A percentile compares a stretch with the other conserved stretches of the same genome.
phyloP scores from a whole-genome alignment of 2,329 filamentous ascomycete species.

The Scedosporium dehoogii region DNA sequence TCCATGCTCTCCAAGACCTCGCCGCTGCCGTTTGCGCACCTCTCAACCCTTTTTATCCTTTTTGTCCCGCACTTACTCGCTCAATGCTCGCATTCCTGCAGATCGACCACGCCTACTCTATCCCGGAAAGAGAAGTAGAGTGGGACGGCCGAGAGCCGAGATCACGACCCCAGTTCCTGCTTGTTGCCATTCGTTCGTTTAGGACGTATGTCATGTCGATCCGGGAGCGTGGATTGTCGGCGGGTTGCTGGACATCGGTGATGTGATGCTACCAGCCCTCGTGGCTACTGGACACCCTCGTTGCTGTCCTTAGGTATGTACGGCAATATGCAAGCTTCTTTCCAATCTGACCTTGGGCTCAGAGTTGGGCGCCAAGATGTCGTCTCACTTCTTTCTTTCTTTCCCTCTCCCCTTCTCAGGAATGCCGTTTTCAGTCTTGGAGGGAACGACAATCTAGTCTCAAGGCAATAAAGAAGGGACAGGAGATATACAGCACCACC shows the following conservation, averaged over 20 bases:
- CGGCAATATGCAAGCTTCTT: background rate
- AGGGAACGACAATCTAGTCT: background rate
- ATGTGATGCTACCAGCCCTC: background rate
- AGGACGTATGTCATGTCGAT: background rate
- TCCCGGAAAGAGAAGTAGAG: background rate
- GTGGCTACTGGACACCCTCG: background rate
- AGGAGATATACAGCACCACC: background rate
- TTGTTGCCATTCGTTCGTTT: background rate
- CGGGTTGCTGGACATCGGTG: background rate
- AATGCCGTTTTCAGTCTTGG: background rate
- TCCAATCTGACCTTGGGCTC: too few relatives aligned
- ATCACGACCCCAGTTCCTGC: background rate
- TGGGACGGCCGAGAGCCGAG: background rate
- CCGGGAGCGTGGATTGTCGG: background rate
- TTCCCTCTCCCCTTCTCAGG: background rate
- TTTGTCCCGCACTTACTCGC: background rate
- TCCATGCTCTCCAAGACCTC: background rate
- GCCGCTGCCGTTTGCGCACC: background rate
- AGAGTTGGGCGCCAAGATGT: too few relatives aligned
- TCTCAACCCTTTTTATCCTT: background rate
- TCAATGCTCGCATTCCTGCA: background rate
- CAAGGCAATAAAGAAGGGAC: background rate
- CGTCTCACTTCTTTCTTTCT: too few relatives aligned
- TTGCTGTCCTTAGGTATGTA: background rate
- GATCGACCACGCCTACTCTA: background rate